Conservation (phyloP, 345 rosid species). For the Salix koriyanagi region DNA sequence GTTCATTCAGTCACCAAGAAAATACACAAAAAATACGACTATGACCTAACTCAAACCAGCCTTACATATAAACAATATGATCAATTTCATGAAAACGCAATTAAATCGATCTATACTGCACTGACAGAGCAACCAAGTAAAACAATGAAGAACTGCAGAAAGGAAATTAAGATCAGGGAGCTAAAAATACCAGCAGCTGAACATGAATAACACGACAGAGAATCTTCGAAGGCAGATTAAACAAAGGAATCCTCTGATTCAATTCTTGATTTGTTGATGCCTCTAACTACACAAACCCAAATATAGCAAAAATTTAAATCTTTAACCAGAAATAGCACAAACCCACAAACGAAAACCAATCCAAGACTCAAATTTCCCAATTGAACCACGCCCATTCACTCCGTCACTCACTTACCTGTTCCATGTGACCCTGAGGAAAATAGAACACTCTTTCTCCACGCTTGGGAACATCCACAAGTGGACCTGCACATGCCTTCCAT, state of each 20-base stretch:
- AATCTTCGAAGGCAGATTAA: conserved; percentile 68
- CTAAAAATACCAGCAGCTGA: conserved; percentile 57
- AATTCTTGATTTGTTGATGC: conserved; percentile 84
- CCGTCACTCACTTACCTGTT: conserved; percentile 45
- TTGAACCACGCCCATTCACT: neutral
- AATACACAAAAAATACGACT: neutral
- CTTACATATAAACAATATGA: neutral
- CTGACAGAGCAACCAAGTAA: neutral
- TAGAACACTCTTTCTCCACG: conserved; percentile 63
- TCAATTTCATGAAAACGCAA: neutral
- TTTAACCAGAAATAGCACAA: conserved; percentile 3
- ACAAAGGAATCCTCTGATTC: conserved; percentile 67
- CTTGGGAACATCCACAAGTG: conserved; percentile 73
- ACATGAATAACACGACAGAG: conserved; percentile 74
- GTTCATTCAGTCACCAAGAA: neutral
- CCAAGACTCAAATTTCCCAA: neutral
- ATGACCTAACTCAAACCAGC: neutral
- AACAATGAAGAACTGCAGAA: neutral
- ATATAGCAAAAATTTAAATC: conserved; percentile 15
- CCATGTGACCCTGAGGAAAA: conserved; percentile 97
- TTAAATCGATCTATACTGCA: neutral
- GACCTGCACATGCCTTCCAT: conserved; percentile 92
- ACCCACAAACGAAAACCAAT: conserved; percentile 10
- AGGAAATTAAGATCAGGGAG: conserved; percentile 1
- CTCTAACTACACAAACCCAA: conserved; percentile 55